Evolutionary conservation across 1,284 basidiomycete species (phyloP), one percentile per base, ranked within the genome.

Genomic region (Ceratorhiza oryzae-sativae): DNA sequence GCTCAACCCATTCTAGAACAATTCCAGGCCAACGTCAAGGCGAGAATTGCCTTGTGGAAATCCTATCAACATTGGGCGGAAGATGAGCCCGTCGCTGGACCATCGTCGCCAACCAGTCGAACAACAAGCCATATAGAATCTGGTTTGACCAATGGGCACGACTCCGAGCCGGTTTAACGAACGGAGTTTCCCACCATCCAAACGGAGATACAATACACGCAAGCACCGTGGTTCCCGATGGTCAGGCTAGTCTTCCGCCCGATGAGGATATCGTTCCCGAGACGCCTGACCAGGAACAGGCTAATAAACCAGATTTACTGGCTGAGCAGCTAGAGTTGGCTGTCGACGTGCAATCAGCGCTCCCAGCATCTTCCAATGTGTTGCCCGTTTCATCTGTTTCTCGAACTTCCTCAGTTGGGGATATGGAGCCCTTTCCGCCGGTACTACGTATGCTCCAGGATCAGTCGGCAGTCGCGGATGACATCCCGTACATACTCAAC

Each of bases 371-470:
- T n/a, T 20, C 45, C 8, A 18, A 8, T 10, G 4, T 23, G n/a
- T 4, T 25, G 23, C 12, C 49, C 3, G 10, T 23, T 51, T 25
- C 49, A 12, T 13, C 23, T 23, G 25, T 20, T 27, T 25, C 23
- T 25, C 23, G 18, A 18, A 3, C 20, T 1, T 51, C 72, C 8
- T 32, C 72, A n/a, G 78, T 85, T 12, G 90, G 90, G 18, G 87
- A 93, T 77, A 84, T 95, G 20, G 93, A 95, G 78, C 88, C 81
- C 92, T 1, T 81, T 85, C 13, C 81, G 90, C 12, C 83, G 92
- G 12, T 75, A 84, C 15, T 86, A 86, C 9, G 77, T 79, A 27
- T 83, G 86, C 27, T 77, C 79, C 27, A 84, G 27, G 62, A 65
- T 34, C 48, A 51, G 34, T 15, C 48, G 5, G 49, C 45, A 25